A percentile compares a stretch with the other conserved stretches of the same genome.
Evolutionary conservation across 139 green algal genomes (phyloP).

Genomic region (Mesostigma viride): DNA sequence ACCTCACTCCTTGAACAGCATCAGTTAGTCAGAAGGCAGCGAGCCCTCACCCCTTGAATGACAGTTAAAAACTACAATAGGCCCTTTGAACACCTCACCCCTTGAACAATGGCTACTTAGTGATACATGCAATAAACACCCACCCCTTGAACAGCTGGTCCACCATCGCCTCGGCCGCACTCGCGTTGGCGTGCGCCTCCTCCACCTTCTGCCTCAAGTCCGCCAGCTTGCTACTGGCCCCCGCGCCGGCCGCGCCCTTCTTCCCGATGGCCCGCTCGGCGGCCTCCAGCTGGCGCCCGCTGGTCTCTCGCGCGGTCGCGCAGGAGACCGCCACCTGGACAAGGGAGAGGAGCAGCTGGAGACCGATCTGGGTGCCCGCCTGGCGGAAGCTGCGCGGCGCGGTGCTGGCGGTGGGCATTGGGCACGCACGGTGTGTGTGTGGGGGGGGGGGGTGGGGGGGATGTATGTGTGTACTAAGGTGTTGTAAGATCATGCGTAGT

Average conservation of each 20-base stretch:
- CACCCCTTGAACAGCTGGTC: conserved; percentile 25
- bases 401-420: too few relatives aligned
- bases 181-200: conserved; percentile 20
- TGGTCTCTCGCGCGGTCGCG: conserved; percentile 17
- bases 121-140: too few relatives aligned
- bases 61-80: background rate
- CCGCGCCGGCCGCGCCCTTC: background rate
- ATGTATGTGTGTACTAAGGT: too few relatives aligned
- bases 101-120: too few relatives aligned
- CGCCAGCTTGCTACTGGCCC: too few relatives aligned
- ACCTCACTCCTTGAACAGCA: background rate
- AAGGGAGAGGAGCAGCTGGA: too few relatives aligned
- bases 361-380: conserved; percentile 14
- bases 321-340: conserved; percentile 18
- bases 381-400: conserved; percentile 19
- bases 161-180: conserved; percentile 25
- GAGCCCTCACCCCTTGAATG: background rate
- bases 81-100: background rate
- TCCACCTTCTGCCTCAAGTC: conserved; percentile 11
- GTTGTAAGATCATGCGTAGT: too few relatives aligned
- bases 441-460: too few relatives aligned
- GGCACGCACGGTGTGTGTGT: too few relatives aligned
- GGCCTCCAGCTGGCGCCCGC: conserved; percentile 28
- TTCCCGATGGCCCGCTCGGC: background rate
- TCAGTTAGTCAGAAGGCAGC: background rate